Base-by-base conservation (phyloP, 1,284 basidiomycete species). In the Microstroma glucosiphilum region DNA sequence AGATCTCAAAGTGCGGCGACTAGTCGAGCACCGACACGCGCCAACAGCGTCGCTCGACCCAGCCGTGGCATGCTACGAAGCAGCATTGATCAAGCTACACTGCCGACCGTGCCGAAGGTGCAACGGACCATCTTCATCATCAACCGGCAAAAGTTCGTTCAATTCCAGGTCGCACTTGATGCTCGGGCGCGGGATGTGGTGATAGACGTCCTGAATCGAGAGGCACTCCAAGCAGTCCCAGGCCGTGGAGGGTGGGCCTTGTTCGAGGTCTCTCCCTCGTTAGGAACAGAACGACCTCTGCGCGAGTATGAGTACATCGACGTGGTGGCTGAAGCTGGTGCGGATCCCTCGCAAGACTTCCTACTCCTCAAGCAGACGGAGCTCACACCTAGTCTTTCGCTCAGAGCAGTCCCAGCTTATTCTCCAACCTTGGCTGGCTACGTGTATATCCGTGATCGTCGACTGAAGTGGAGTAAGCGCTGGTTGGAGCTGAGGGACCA, bases 401-500 rank as follows among this genome's bases (percentile, higher is more conserved):
- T 76, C 6, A 69, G 68, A 12, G 60, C 71, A 15, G 60, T 77
- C 3, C 77, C 76, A 1, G 19, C 59, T 1, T 66, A 57, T 30
- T 77, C 75, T 11, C 68, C 76, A 0, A 62, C 65, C 15, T 61
- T 79, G 15, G 73, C 73, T 2, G 77, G 77, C 19, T 76, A 65
- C 53, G 75, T 77, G 12, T 72, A 73, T 9, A 60, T 78, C 26
- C 75, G 72, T 58, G 69, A 69, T 17, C 67, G 71, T 25, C 70
- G 69, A 59, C 67, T 68, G 54, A 76, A 74, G 60, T 78, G 76
- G 73, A 68, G 58, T 58, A 73, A 72, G 58, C 65, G 73, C 6
- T 79, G 77, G 77, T 65, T 79, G 41, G 77, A 79, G 64, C 62
- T 79, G 56, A 70, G 76, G 6, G 77, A 79, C 30, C 73, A 79